Conservation (phyloP, 495 filamentous ascomycete species). For the Tuber brumale region DNA sequence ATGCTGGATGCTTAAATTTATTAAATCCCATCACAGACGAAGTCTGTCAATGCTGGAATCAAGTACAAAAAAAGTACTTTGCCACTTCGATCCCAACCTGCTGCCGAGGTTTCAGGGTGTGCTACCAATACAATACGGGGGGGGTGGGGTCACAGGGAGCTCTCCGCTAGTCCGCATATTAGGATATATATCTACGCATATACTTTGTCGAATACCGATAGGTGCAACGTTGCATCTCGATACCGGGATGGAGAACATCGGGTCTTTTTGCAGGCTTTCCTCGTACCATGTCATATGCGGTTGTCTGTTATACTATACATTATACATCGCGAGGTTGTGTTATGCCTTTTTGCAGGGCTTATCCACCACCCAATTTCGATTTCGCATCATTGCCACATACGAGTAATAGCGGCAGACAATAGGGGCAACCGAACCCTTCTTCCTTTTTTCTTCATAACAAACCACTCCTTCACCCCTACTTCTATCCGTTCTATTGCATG, state of each 20-base stretch:
- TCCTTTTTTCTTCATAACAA: not conserved
- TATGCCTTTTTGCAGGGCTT: not conserved
- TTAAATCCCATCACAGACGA: not conserved
- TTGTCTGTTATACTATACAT: conserved; percentile 3
- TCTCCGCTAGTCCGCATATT: not conserved
- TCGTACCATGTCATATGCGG: not conserved
- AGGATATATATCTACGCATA: not conserved
- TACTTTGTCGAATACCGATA: not conserved
- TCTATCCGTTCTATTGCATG: conserved; percentile 6
- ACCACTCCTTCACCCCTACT: not conserved
- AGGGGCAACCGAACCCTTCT: not conserved
- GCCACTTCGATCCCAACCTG: not conserved
- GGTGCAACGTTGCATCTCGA: conserved; percentile 5
- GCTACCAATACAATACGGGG: not conserved
- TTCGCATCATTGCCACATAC: not conserved
- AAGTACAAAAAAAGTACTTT: not conserved
- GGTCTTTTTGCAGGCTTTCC: conserved; percentile 4
- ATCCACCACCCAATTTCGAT: conserved; percentile 2
- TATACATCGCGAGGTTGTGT: not conserved
- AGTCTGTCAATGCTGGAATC: not conserved
- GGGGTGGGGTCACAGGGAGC: not conserved
- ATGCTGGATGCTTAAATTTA: not conserved
- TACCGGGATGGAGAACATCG: not conserved
- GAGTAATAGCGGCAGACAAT: not conserved
- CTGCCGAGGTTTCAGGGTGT: conserved; percentile 1